phyloP scores from a whole-genome alignment of 495 filamentous ascomycete species.

The Aeminium ludgeri region DNA sequence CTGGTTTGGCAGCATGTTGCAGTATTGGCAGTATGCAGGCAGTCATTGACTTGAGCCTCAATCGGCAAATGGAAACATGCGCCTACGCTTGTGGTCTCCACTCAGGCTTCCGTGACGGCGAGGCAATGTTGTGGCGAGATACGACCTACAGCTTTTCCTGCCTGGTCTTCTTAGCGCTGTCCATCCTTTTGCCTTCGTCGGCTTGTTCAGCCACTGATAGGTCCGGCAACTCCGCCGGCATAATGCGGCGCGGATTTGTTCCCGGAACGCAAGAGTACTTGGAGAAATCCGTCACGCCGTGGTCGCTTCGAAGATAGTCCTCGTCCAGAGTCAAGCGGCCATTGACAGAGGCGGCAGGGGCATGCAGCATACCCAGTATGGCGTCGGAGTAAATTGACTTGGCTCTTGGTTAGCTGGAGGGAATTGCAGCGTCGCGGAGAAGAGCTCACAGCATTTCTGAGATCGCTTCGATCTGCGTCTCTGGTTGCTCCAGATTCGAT shows the following conservation, averaged over 20 bases:
- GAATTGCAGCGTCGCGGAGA: no score
- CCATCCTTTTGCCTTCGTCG: slow-evolving; percentile 58
- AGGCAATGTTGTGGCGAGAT: no score
- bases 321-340: slow-evolving; percentile 62
- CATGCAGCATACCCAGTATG: slow-evolving; percentile 52
- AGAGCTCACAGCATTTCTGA: not conserved
- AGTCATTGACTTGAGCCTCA: no score
- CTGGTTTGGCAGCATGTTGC: no score
- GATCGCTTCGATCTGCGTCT: not conserved
- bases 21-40: no score
- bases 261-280: slow-evolving; percentile 56
- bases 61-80: no score
- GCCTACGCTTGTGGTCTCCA: no score
- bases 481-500: slow-evolving; percentile 59
- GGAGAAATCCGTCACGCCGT: slow-evolving; percentile 54
- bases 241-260: slow-evolving; percentile 50
- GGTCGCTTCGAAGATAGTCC: slow-evolving; percentile 54
- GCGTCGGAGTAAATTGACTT: slow-evolving; percentile 61
- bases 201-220: slow-evolving; percentile 63
- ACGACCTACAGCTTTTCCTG: no score
- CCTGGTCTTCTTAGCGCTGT: slow-evolving; percentile 32
- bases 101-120: no score
- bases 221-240: slow-evolving; percentile 56
- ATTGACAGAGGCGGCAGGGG: slow-evolving; percentile 45
- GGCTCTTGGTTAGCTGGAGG: no score